Base-by-base conservation (phyloP, 75 land plant species). In the Cunninghamia lanceolata region DNA sequence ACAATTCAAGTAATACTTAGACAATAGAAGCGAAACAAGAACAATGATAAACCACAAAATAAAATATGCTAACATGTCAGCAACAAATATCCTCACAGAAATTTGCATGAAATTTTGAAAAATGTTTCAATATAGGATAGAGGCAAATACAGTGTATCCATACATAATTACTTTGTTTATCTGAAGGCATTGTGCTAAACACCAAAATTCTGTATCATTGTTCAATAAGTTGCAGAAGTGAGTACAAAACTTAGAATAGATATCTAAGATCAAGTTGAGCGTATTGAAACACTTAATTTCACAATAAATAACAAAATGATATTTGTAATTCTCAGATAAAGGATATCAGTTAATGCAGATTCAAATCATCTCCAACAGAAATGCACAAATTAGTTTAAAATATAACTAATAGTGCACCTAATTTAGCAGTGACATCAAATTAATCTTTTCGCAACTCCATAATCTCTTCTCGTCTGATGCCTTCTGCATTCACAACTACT, bases 371-470 rank as follows among this genome's bases (percentile, higher is more conserved):
- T 50, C 10, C 52, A 50, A 50, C 10, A 50, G 52, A 50, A 50
- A 50, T 50, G 52, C 52, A 4, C 3, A 9, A 9, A 7, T 63
- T 7, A 8, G 0, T 25, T 7, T 5, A 63, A 63, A 25, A 63
- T 63, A 25, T 63, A 63, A 59, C 66, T 19, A 59, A 28, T 25
- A 25, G 30, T 63, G 68, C 68, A 63, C n/a, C 28, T 21, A 63
- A 25, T 63, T 63, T 7, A 6, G 68, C n/a, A 28, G 68, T 63
- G 68, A 84, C 73, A 38, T 85, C n/a, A 47, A 43, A 85, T 88
- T 83, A 95, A 86, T 95, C 96, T 25, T 91, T 85, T 86, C 98
- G 88, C 50, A 96, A 93, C 43, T 93, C 91, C 86, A 94, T 89
- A 83, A 25, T 85, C 79, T 94, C 94, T 63, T 63, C 68, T 50